Percentiles rank a stretch among this genome's conserved stretches.
phyloP scores from a whole-genome alignment of 1,284 basidiomycete genomes.

The Malassezia brasiliensis region DNA sequence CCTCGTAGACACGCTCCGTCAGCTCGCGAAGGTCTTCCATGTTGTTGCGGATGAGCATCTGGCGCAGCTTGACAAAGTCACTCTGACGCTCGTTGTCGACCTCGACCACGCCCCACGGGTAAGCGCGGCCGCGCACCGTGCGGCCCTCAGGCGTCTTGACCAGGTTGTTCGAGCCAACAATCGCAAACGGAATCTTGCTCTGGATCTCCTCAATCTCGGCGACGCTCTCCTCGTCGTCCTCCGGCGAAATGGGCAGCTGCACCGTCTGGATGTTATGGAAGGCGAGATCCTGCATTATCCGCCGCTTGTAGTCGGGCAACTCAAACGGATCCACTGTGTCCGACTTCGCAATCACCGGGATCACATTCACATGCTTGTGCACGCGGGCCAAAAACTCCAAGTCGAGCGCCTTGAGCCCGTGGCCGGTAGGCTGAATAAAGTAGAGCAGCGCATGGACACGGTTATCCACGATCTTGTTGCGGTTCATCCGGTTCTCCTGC shows the following conservation, averaged over 20 bases:
- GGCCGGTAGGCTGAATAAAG: slow-evolving; percentile 47
- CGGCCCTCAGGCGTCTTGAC: slow-evolving; percentile 45
- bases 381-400: slow-evolving; percentile 47
- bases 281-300: slow-evolving; percentile 43
- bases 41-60: slow-evolving; percentile 48
- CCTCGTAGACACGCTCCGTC: slow-evolving; percentile 43
- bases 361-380: slow-evolving; percentile 45
- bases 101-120: slow-evolving; percentile 47
- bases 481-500: slow-evolving; percentile 47
- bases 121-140: slow-evolving; percentile 42
- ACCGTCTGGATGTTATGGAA: slow-evolving; percentile 47
- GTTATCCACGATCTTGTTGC: slow-evolving; percentile 45
- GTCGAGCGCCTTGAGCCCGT: slow-evolving; percentile 43
- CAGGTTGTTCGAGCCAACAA: slow-evolving; percentile 43
- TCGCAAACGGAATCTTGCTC: slow-evolving; percentile 45
- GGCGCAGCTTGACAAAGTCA: slow-evolving; percentile 48
- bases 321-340: slow-evolving; percentile 46
- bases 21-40: slow-evolving; percentile 49
- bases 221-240: slow-evolving; percentile 45
- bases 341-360: slow-evolving; percentile 47
- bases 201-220: slow-evolving; percentile 45
- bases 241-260: slow-evolving; percentile 37
- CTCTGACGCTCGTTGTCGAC: slow-evolving; percentile 48
- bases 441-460: slow-evolving; percentile 47
- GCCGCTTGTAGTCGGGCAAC: slow-evolving; percentile 39